Base-by-base conservation (phyloP, 805 yeast species). In the Ogataea nonfermentans region DNA sequence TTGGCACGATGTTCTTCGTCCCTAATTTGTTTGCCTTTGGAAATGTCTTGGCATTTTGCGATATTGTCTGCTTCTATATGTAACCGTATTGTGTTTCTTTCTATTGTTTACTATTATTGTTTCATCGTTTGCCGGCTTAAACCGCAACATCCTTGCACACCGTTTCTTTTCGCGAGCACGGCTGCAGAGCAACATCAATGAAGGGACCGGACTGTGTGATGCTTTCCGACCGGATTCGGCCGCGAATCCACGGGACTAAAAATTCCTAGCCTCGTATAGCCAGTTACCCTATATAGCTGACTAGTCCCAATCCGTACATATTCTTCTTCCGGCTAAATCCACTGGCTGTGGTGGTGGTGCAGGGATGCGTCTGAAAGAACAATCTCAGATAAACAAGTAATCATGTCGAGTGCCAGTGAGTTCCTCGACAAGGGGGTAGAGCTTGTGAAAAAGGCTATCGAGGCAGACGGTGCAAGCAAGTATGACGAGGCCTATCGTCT, bases 391-490 rank as follows among this genome's bases (percentile, higher is more conserved):
- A 19, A 28, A 27, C 13, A 20, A 26, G 22, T 5, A 19, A 28
- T 20, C 29, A 59, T 59, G 63, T 55, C 62, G 9, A 53, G 55
- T 34, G 59, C 81, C 6, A 76, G 76, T 9, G 62, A 91, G 57
- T 91, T 91, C 61, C 73, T 93, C 29, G 81, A 84, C 44, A 93
- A 93, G 60, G 99, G 97, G n/a, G 89, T 93, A 16, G 96, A 89
- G 47, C 73, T 89, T 25, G 95, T 93, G 13, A 95, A 89, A 59
- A 84, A 83, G 62, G 99, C 99, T 16, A 89, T 93, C 40, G 96
- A 89, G 59, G 88, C 95, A 5, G 99, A 93, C 60, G 79, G 87
- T 12, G 89, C 89, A 16, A 82, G 91, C 37, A 74, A 82, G 49
- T 91, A 90, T 54, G 96, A 87, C 37, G 98, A 93, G 51, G 98